These are phyloP conservation scores for Saccharomyces hybrid DNA, from an alignment of 1,139 yeast species.

Conservation along the genomic window DNA sequence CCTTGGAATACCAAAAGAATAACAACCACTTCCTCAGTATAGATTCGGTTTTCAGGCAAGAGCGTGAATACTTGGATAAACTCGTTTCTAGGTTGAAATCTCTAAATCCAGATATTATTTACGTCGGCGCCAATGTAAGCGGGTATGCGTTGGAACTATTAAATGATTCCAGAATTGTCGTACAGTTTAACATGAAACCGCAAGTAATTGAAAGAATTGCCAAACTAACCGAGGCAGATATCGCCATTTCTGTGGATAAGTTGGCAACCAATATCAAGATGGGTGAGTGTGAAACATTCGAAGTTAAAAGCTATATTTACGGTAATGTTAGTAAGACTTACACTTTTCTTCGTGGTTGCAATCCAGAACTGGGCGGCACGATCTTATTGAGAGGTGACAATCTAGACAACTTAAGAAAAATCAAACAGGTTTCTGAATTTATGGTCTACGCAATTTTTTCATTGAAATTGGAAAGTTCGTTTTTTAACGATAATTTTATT, in stretches of 20 bases:
- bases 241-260: slow-evolving; percentile 59
- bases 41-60: slow-evolving; percentile 82
- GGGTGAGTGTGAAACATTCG: slow-evolving; percentile 69
- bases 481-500: slow-evolving; percentile 67
- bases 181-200: slow-evolving; percentile 71
- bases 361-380: slow-evolving; percentile 70
- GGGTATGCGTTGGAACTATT: slow-evolving; percentile 72
- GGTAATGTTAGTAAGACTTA: slow-evolving; percentile 58
- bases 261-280: slow-evolving; percentile 52
- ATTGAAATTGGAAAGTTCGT: slow-evolving; percentile 70
- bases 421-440: slow-evolving; percentile 75
- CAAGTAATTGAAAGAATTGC: slow-evolving; percentile 77
- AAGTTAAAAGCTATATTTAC: slow-evolving; percentile 57
- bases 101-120: slow-evolving; percentile 68
- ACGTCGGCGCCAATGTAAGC: slow-evolving; percentile 75
- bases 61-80: slow-evolving; percentile 73
- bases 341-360: slow-evolving; percentile 71
- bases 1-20: slow-evolving; percentile 73
- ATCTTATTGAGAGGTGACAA: slow-evolving; percentile 72
- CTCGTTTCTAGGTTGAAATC: slow-evolving; percentile 73
- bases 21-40: slow-evolving; percentile 70
- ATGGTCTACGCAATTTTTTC: slow-evolving; percentile 72
- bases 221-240: slow-evolving; percentile 74
- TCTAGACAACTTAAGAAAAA: slow-evolving; percentile 49
- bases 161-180: slow-evolving; percentile 69